Evolutionary conservation across 2,329 filamentous ascomycete species (phyloP).

Genomic region (Colletotrichum simmondsii): DNA sequence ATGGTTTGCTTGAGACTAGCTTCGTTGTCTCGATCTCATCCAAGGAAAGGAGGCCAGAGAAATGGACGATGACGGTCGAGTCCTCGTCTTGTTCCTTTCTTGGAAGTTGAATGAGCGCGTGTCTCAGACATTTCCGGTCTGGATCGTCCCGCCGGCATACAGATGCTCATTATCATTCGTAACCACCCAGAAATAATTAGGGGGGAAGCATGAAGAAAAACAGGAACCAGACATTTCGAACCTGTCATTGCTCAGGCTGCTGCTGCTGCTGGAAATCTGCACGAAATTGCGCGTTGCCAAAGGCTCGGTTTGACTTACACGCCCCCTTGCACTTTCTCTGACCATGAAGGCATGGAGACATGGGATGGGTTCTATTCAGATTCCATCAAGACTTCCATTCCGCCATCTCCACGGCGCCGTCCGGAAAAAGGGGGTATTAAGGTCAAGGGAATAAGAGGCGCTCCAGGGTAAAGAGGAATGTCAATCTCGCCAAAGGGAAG

Average conservation of each 20-base stretch:
- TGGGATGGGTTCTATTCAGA: neutral
- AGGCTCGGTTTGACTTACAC: neutral
- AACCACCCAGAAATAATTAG: neutral
- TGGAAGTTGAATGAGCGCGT: neutral
- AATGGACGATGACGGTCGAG: neutral
- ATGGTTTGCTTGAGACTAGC: neutral
- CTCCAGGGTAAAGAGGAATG: neutral
- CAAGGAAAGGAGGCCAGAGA: neutral
- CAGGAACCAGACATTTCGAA: neutral
- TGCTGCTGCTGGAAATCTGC: neutral
- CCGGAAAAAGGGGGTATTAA: neutral
- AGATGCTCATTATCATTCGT: neutral
- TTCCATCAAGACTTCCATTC: neutral
- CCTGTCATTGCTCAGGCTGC: neutral
- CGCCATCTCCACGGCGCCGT: neutral
- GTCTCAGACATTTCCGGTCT: neutral
- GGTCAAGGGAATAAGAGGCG: neutral
- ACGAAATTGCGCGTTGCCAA: neutral
- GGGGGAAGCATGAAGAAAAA: neutral
- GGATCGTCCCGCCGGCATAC: neutral
- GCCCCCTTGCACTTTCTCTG: neutral
- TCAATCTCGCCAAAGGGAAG: conserved; percentile 2
- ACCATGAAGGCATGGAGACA: neutral
- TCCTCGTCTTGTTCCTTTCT: neutral
- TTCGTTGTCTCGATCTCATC: neutral